phyloP scores from a whole-genome alignment of 805 yeast genomes.

The Starmerella apis region DNA sequence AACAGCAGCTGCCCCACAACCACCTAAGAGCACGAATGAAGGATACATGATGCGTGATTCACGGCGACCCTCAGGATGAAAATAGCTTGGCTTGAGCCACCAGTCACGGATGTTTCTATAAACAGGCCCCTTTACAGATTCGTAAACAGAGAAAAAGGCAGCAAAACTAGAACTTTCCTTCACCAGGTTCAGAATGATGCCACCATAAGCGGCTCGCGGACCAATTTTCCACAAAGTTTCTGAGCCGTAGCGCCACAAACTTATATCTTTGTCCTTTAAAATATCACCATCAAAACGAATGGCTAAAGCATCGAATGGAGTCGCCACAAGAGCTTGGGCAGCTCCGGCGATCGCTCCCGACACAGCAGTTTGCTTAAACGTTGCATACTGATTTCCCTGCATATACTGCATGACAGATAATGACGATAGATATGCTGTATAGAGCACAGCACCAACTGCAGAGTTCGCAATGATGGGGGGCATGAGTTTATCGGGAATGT shows the following conservation, averaged over 20 bases:
- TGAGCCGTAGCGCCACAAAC: conserved; percentile 67
- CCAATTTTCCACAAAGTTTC: conserved; percentile 66
- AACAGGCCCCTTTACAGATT: conserved; percentile 51
- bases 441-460: conserved; percentile 75
- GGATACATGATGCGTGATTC: conserved; percentile 46
- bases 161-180: conserved; percentile 82
- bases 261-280: conserved; percentile 32
- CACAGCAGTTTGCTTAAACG: conserved; percentile 40
- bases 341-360: conserved; percentile 85
- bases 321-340: conserved; percentile 79
- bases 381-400: conserved; percentile 36
- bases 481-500: conserved; percentile 70
- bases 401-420: conserved; percentile 22
- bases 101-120: conserved; percentile 28
- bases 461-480: conserved; percentile 88
- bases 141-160: conserved; percentile 70
- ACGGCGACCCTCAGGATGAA: conserved; percentile 27
- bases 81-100: conserved; percentile 27
- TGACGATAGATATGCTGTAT: conserved; percentile 60
- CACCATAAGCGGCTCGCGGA: conserved; percentile 76
- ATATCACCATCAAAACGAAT: conserved; percentile 72
- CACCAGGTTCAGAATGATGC: conserved; percentile 62
- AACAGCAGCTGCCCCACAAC: conserved; percentile 74
- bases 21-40: conserved; percentile 65
- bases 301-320: conserved; percentile 86